phyloP scores from a whole-genome alignment of 1,284 basidiomycete species.

The Ceratorhiza oryzae-sativae region DNA sequence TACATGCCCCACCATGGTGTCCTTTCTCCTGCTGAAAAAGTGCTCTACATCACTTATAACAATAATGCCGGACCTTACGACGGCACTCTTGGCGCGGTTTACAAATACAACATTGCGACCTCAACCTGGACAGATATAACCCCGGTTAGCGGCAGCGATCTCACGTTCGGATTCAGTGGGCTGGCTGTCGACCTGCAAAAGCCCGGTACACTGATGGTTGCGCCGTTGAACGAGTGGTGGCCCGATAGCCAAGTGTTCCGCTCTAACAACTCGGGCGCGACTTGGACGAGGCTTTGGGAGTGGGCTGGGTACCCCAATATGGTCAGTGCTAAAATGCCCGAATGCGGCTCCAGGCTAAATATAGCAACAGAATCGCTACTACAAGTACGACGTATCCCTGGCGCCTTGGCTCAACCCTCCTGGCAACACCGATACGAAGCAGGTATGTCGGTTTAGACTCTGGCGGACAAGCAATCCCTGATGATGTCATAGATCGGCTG shows the following conservation, averaged over 20 bases:
- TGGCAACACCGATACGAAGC: conserved; percentile 33
- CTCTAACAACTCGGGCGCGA: conserved; percentile 61
- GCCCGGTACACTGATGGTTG: conserved; percentile 71
- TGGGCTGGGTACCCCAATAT: conserved; percentile 51
- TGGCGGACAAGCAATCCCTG: conserved; percentile 45
- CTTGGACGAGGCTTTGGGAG: conserved; percentile 65
- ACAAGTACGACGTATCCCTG: conserved; percentile 60
- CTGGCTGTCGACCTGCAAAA: conserved; percentile 65
- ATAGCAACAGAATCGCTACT: conserved; percentile 55
- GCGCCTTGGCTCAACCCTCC: conserved; percentile 34
- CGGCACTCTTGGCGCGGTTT: conserved; percentile 53
- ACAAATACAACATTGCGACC: conserved; percentile 55
- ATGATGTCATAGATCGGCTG: conserved; percentile 51
- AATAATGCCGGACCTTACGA: conserved; percentile 63
- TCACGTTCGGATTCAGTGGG: conserved; percentile 64
- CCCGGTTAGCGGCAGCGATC: conserved; percentile 56
- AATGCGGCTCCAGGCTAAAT: not conserved
- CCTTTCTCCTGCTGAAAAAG: conserved; percentile 62
- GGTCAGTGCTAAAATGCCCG: not conserved
- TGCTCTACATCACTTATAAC: conserved; percentile 65
- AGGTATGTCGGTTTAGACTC: conserved; percentile 50
- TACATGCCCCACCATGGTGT: conserved; percentile 71
- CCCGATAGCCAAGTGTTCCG: conserved; percentile 73
- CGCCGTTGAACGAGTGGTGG: conserved; percentile 67
- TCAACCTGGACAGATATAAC: conserved; percentile 65